Conservation (phyloP, 2,329 filamentous ascomycete species). For the Beauveria sp. region DNA sequence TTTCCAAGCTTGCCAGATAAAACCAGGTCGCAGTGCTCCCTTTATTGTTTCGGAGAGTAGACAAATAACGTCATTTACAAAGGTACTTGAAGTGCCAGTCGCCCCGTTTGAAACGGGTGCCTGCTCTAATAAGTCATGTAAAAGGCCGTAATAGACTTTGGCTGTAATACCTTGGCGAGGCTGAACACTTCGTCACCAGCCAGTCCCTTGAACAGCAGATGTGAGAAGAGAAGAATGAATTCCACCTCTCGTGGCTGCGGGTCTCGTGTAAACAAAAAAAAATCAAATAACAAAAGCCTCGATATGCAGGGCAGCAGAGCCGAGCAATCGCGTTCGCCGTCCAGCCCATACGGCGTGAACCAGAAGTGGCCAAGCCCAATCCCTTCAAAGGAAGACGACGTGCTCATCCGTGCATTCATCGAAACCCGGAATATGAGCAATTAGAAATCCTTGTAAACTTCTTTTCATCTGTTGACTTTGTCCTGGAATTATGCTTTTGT, state of each 20-base stretch:
- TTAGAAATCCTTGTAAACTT: neutral
- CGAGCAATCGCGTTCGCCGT: constrained; percentile 3
- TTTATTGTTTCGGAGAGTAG: too few relatives aligned
- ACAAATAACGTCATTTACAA: too few relatives aligned
- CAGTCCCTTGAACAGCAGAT: neutral
- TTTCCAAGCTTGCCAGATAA: neutral
- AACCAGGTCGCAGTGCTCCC: too few relatives aligned
- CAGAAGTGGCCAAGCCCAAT: neutral
- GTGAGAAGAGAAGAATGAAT: neutral
- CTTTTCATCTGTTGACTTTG: neutral
- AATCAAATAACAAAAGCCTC: neutral
- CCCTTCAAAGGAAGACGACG: neutral
- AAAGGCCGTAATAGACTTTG: neutral
- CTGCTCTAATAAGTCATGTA: too few relatives aligned
- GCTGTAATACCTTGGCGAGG: neutral
- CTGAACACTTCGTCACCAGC: neutral
- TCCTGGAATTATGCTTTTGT: too few relatives aligned
- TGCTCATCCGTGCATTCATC: neutral
- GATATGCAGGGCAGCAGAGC: constrained; percentile 1
- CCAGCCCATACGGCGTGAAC: neutral
- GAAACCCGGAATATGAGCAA: neutral
- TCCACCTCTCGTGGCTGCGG: neutral
- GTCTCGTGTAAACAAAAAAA: neutral
- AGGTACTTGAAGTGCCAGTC: too few relatives aligned
- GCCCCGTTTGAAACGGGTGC: neutral